These are phyloP conservation scores for Paramecium tetraurelia DNA, from an alignment of 73 alveolate species.

Conservation along the genomic window DNA sequence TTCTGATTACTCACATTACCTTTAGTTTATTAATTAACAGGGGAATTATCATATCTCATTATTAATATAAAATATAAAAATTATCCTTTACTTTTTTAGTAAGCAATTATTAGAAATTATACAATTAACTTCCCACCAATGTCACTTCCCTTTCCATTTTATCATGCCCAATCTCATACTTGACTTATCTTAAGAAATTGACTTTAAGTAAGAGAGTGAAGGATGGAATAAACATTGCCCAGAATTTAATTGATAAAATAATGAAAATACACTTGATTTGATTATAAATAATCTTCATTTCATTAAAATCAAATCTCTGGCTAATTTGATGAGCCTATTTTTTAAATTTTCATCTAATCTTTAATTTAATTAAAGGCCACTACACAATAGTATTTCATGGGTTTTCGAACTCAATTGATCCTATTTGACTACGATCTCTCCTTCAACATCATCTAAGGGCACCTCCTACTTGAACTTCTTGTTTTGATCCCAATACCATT, in stretches of 20 bases:
- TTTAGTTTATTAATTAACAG: neutral
- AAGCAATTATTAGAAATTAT: neutral
- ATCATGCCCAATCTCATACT: neutral
- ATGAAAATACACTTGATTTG: neutral
- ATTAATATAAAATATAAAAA: neutral
- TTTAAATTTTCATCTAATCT: neutral
- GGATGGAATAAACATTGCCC: neutral
- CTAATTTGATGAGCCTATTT: neutral
- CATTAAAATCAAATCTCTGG: conserved; percentile 18
- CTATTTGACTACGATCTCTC: neutral
- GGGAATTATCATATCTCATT: neutral
- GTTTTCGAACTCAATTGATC: neutral
- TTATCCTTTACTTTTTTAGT: neutral
- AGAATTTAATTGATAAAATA: no score
- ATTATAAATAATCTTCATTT: neutral
- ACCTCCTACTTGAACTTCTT: neutral
- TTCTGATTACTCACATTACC: neutral
- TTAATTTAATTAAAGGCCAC: neutral
- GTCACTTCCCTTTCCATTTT: neutral
- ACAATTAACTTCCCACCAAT: neutral
- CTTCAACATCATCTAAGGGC: neutral
- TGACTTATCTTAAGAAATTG: neutral
- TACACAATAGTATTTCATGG: neutral
- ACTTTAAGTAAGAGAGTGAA: neutral
- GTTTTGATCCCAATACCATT: conserved; percentile 53